phyloP scores from a whole-genome alignment of 2,329 filamentous ascomycete species.

The Talaromyces islandicus region DNA sequence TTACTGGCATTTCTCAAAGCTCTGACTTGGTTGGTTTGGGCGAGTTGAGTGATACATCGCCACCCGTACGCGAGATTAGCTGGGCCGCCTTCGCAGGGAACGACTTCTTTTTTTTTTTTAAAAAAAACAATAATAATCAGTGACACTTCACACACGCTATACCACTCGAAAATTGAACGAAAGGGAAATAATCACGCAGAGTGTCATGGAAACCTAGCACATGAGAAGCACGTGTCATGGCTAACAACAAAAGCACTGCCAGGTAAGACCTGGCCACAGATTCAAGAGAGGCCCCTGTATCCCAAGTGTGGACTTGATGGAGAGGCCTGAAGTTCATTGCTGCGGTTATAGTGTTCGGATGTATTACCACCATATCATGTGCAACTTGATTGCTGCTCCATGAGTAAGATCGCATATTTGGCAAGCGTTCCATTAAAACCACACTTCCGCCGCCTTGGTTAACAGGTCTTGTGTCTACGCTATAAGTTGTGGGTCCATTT shows the following conservation, averaged over 20 bases:
- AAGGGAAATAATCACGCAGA: neutral
- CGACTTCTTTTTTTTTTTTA: neutral
- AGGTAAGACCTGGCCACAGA: accelerated
- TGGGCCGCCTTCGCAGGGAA: neutral
- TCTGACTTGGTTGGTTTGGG: neutral
- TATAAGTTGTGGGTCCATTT: too few species aligned
- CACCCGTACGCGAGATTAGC: neutral
- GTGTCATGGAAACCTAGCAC: neutral
- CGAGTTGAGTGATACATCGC: neutral
- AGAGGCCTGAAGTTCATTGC: neutral
- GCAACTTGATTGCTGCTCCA: neutral
- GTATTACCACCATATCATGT: neutral
- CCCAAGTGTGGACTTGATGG: too few species aligned
- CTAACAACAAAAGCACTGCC: neutral
- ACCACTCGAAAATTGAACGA: too few species aligned
- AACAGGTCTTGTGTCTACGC: neutral
- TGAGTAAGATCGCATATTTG: neutral
- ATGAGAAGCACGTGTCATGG: neutral
- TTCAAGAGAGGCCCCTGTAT: too few species aligned
- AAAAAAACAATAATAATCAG: neutral
- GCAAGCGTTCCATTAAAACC: too few species aligned
- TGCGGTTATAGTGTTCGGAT: accelerated
- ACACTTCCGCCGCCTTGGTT: too few species aligned
- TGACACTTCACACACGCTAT: neutral
- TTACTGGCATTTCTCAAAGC: neutral